phyloP scores from a whole-genome alignment of 768 basidiomycete species.

The Kwoniella sp. region DNA sequence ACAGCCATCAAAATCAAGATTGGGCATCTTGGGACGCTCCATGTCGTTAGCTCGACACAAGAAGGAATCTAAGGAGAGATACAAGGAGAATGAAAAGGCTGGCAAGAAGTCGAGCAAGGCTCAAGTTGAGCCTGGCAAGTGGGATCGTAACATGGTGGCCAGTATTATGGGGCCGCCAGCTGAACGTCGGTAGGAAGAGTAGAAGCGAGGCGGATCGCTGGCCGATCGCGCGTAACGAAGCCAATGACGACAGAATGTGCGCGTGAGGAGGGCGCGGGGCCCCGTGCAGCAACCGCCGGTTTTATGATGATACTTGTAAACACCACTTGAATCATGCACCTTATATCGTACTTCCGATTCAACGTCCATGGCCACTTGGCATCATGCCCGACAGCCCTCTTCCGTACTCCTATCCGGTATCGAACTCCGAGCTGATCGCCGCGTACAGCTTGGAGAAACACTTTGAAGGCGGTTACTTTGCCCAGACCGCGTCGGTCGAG shows the following conservation, averaged over 20 bases:
- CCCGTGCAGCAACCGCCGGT: too few relatives aligned
- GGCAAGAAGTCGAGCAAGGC: constrained; percentile 17
- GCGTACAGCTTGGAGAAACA: constrained; percentile 26
- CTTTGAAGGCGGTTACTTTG: constrained; percentile 43
- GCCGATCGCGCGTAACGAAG: too few relatives aligned
- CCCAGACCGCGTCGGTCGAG: constrained; percentile 32
- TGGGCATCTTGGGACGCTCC: constrained; percentile 24
- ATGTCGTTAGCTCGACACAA: constrained; percentile 21
- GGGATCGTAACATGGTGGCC: constrained; percentile 43
- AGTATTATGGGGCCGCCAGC: constrained; percentile 42
- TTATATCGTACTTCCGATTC: too few relatives aligned
- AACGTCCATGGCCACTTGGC: not conserved
- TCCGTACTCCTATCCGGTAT: constrained; percentile 30
- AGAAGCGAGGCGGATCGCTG: too few relatives aligned
- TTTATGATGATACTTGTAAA: too few relatives aligned
- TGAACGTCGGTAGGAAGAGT: constrained; percentile 13
- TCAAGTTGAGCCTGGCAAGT: constrained; percentile 35
- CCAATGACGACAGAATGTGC: too few relatives aligned
- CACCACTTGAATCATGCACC: too few relatives aligned
- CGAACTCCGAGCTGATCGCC: constrained; percentile 46
- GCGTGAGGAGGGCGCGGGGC: too few relatives aligned
- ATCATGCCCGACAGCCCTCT: constrained; percentile 8
- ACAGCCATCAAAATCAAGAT: constrained; percentile 16
- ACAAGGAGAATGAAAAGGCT: constrained; percentile 10
- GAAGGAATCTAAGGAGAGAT: constrained; percentile 13